Percentiles rank a stretch among this genome's conserved stretches.
These are phyloP conservation scores for Colletotrichum somersetense DNA, from an alignment of 2,329 filamentous ascomycete genomes.

Conservation along the genomic window DNA sequence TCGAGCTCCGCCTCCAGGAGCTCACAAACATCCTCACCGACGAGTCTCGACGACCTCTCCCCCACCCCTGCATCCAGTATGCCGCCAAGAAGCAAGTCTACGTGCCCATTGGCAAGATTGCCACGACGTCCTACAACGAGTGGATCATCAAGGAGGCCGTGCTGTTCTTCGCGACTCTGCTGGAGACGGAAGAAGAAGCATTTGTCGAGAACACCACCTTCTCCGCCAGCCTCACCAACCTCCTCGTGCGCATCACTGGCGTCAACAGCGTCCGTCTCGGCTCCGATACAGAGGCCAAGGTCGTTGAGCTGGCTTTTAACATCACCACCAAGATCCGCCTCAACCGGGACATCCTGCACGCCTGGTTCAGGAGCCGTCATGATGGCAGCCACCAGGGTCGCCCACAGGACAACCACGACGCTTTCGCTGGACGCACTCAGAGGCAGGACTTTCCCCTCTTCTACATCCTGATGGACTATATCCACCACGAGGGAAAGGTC, in stretches of 20 bases:
- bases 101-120: slow-evolving; percentile 89
- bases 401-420: slow-evolving; percentile 74
- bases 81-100: slow-evolving; percentile 90
- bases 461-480: slow-evolving; percentile 95
- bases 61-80: slow-evolving; percentile 92
- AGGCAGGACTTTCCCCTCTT: slow-evolving; percentile 96
- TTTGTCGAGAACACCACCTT: slow-evolving; percentile 91
- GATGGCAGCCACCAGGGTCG: slow-evolving; percentile 52
- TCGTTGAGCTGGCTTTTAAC: slow-evolving; percentile 94
- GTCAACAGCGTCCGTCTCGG: slow-evolving; percentile 79
- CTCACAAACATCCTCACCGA: slow-evolving; percentile 83
- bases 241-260: slow-evolving; percentile 83
- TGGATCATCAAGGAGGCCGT: slow-evolving; percentile 88
- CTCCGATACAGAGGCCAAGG: slow-evolving; percentile 85
- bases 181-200: slow-evolving; percentile 96
- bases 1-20: slow-evolving; percentile 73
- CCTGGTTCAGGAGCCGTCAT: slow-evolving; percentile 84
- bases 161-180: slow-evolving; percentile 87
- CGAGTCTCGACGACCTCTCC: slow-evolving; percentile 87
- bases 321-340: slow-evolving; percentile 96
- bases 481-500: slow-evolving; percentile 93
- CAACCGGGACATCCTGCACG: slow-evolving; percentile 85
- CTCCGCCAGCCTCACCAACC: slow-evolving; percentile 86
- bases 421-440: slow-evolving; percentile 86
- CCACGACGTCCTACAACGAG: slow-evolving; percentile 85